Evolutionary conservation across 2,329 filamentous ascomycete genomes (phyloP).

Genomic region (Hymenotorrendiella dingleyae): DNA sequence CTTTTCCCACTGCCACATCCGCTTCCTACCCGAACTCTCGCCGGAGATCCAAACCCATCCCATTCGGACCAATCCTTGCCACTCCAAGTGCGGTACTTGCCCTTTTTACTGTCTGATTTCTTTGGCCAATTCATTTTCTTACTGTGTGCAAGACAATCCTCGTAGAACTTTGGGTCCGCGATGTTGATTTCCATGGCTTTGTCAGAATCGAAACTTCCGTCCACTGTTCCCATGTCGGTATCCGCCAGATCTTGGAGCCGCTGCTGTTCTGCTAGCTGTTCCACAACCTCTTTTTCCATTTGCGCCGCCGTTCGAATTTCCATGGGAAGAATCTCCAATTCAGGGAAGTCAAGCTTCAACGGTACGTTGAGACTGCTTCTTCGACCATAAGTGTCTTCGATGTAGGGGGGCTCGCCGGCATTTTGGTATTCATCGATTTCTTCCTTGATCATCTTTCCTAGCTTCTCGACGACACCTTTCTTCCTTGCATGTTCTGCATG

Average conservation of each 20-base stretch:
- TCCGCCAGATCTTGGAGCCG: not conserved
- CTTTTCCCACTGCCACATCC: constrained; percentile 1
- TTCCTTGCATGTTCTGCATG: constrained; percentile 10
- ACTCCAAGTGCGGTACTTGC: constrained; percentile 26
- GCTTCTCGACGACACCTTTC: constrained; percentile 11
- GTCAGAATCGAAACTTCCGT: constrained; percentile 1
- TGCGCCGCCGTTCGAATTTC: constrained; percentile 1
- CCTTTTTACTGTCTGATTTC: constrained; percentile 9
- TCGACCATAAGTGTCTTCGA: constrained; percentile 15
- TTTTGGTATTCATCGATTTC: constrained; percentile 16
- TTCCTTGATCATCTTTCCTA: constrained; percentile 8
- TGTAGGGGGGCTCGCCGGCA: constrained; percentile 5
- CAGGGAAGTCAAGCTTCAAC: constrained; percentile 23
- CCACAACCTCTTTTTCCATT: constrained; percentile 2
- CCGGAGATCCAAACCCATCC: not conserved
- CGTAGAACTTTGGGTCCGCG: constrained; percentile 24
- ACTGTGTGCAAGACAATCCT: constrained; percentile 20
- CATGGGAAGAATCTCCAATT: constrained; percentile 26
- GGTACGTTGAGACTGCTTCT: constrained; percentile 22
- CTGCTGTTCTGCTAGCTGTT: not conserved
- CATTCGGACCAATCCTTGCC: constrained; percentile 18
- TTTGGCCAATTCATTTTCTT: not conserved
- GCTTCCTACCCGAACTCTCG: constrained; percentile 9
- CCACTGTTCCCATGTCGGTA: constrained; percentile 3
- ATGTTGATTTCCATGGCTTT: constrained; percentile 11